Percentiles rank a stretch among this genome's conserved stretches.
Evolutionary conservation across 2,329 filamentous ascomycete genomes (phyloP).

Genomic region (Metarhizium anisopliae): DNA sequence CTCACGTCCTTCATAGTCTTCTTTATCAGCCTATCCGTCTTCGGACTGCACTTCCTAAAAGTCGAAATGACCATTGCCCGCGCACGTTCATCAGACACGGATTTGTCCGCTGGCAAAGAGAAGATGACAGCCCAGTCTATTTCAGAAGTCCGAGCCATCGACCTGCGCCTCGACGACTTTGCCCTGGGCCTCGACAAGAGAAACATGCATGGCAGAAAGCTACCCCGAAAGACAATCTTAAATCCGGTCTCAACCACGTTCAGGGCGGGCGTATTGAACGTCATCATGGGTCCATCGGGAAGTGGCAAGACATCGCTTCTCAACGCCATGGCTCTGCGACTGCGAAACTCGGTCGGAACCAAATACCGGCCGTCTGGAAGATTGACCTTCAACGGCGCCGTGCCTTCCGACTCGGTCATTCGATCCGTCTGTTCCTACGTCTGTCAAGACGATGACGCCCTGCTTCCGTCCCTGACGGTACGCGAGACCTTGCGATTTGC

Average conservation of each 20-base stretch:
- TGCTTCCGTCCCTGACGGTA: conserved; percentile 66
- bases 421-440: conserved; percentile 68
- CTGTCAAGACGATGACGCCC: conserved; percentile 68
- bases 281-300: conserved; percentile 74
- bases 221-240: conserved; percentile 51
- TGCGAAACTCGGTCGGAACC: conserved; percentile 53
- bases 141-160: conserved; percentile 48
- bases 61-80: conserved; percentile 63
- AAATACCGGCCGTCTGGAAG: conserved; percentile 53
- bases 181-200: conserved; percentile 56
- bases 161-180: conserved; percentile 56
- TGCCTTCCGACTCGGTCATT: conserved; percentile 59
- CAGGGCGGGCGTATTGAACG: conserved; percentile 58
- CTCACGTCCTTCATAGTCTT: conserved; percentile 53
- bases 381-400: conserved; percentile 61
- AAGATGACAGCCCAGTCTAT: conserved; percentile 49
- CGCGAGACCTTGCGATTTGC: conserved; percentile 65
- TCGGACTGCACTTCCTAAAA: conserved; percentile 55
- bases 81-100: conserved; percentile 47
- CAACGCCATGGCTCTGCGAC: conserved; percentile 61
- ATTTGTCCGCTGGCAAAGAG: conserved; percentile 62
- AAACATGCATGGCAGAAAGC: conserved; percentile 38
- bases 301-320: conserved; percentile 69
- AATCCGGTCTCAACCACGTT: conserved; percentile 60
- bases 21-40: conserved; percentile 51